These are phyloP conservation scores for Trichoderma semiorbis DNA, from an alignment of 2,329 filamentous ascomycete species.

Conservation along the genomic window DNA sequence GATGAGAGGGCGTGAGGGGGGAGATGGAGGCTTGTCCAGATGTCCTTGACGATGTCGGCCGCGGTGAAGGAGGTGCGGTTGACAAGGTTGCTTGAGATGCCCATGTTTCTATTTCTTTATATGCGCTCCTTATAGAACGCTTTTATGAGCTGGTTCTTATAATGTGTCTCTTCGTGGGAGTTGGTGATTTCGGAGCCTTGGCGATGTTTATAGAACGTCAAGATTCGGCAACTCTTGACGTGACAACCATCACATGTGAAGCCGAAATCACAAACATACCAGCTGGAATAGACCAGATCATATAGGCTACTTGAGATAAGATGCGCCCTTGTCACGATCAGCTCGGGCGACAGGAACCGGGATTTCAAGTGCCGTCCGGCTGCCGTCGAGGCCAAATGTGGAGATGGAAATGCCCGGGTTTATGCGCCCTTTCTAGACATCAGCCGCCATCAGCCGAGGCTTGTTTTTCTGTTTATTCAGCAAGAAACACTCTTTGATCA, in stretches of 20 bases:
- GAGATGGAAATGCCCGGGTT: not conserved
- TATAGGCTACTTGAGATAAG: not conserved
- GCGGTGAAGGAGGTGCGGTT: conserved; percentile 16
- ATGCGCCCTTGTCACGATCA: conserved; percentile 9
- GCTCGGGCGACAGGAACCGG: not conserved
- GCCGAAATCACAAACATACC: not conserved
- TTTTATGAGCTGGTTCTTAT: not conserved
- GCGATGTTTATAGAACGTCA: not conserved
- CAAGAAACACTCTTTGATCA: not conserved
- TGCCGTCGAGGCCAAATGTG: not conserved
- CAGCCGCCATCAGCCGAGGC: conserved; percentile 6
- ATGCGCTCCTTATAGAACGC: not conserved
- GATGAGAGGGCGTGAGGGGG: conserved; percentile 16
- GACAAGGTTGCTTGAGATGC: not conserved
- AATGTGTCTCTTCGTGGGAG: not conserved
- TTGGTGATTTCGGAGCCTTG: too few relatives aligned
- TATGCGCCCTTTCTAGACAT: not conserved
- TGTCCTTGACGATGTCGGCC: conserved; percentile 18
- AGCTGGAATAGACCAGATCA: not conserved
- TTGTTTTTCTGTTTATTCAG: not conserved
- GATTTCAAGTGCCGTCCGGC: not conserved
- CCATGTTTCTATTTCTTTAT: not conserved
- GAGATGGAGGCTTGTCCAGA: conserved; percentile 20
- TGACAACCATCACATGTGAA: not conserved
- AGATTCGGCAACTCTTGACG: not conserved